Evolutionary conservation across 139 green algal genomes (phyloP), one percentile per base, ranked within the genome.

Genomic region (Micractinium conductrix): DNA sequence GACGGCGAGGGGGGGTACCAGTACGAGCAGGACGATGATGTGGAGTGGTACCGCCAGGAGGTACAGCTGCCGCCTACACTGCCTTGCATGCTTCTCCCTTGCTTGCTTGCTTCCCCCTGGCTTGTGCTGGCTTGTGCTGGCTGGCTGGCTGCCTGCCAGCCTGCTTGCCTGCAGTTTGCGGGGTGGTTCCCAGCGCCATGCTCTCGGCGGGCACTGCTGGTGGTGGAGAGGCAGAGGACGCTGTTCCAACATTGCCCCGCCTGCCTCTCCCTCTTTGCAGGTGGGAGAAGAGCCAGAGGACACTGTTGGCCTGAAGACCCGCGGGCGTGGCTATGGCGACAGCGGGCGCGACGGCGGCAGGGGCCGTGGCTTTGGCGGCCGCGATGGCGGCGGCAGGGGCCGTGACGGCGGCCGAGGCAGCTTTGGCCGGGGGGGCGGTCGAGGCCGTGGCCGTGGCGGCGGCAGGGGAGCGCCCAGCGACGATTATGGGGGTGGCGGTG

Each of bases 1-100:
- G 80, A 22, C 2, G 81, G 33, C 2, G 65, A 68, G 43, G 62
- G 75, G 48, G 26, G 80, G n/a, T n/a, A n/a, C n/a, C n/a, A n/a
- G n/a, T n/a, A n/a, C n/a, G 88, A 90, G 35, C 89, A 93, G 35
- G 90, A 96, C 42, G 91, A 95, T 53, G 93, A 95, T 38, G 88
- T 62, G 50, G 88, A 89, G 22, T 96, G 93, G 84, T 97, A 92
- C 86, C 72, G 74, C 12, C 58, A 87, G 42, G 84, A 91, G 83
- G 90, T 89, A 71, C n/a, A 74, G n/a, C 37, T 24, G 4, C 30
- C 4, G 63, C 4, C n/a, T 43, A 65, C 7, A 22, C 63, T 16
- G 33, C 63, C n/a, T 17, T 24, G 63, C 33, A 24, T 40, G 63
- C 63, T 40, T 24, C 33, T 71, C 14, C 6, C n/a, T n/a, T 35